These are phyloP conservation scores for Linnemannia exigua DNA, from an alignment of 192 early-diverging fungal genomes.

Conservation along the genomic window DNA sequence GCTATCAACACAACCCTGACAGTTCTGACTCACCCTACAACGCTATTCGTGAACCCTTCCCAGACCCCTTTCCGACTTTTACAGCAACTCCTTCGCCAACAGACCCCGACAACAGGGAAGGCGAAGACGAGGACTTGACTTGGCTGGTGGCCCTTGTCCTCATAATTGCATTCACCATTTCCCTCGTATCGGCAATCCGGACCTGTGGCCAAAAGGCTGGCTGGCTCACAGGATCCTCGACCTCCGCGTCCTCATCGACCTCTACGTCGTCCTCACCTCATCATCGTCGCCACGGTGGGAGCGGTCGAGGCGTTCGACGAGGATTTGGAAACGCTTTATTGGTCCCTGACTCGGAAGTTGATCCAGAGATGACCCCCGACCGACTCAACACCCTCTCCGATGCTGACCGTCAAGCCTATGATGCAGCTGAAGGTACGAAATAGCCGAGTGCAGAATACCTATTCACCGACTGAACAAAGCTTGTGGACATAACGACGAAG, in stretches of 20 bases:
- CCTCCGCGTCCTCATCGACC: background rate
- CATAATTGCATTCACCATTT: constrained; percentile 13
- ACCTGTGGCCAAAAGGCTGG: constrained; percentile 28
- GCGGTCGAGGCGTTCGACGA: background rate
- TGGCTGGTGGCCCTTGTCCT: constrained; percentile 37
- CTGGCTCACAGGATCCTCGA: constrained; percentile 23
- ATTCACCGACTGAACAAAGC: background rate
- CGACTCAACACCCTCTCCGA: constrained; percentile 34
- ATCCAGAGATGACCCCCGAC: constrained; percentile 32
- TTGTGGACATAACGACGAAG: background rate
- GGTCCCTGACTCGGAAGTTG: constrained; percentile 28
- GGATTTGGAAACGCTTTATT: constrained; percentile 3
- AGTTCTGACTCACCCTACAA: background rate
- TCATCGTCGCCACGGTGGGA: background rate
- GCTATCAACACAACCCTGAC: background rate
- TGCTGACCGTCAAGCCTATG: constrained; percentile 43
- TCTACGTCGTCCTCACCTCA: background rate
- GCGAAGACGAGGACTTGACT: constrained; percentile 31
- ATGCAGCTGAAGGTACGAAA: constrained; percentile 39
- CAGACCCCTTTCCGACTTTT: background rate
- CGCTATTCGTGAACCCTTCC: background rate
- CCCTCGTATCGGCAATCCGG: constrained; percentile 15
- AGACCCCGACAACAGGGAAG: background rate
- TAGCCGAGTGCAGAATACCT: background rate
- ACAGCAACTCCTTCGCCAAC: background rate